Percentiles rank a stretch among this genome's conserved stretches.
Conservation (phyloP, 352 stramenopile species). For the Globisporangium okanoganense region DNA sequence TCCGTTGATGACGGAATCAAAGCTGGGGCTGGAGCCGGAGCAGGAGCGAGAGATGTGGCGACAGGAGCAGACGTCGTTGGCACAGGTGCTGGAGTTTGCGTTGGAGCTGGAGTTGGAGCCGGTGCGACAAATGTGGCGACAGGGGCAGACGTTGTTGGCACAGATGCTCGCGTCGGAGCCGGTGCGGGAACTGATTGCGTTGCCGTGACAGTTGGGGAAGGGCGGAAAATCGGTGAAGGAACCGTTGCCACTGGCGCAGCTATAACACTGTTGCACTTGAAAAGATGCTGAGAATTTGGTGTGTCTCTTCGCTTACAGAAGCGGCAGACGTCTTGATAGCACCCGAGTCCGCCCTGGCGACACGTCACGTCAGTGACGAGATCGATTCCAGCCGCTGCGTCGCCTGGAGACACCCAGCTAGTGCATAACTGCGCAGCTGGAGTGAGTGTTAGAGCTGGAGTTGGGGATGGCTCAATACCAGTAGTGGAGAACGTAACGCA, state of each 20-base stretch:
- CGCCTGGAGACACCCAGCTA: constrained; percentile 5
- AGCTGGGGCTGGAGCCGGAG: not conserved
- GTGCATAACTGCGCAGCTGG: constrained; percentile 2
- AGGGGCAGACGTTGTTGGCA: too few species aligned
- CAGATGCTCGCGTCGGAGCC: not conserved
- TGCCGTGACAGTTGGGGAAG: not conserved
- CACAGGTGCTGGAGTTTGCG: not conserved
- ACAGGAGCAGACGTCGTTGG: not conserved
- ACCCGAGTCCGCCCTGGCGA: constrained; percentile 14
- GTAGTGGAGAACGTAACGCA: constrained; percentile 4
- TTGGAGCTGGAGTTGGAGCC: not conserved
- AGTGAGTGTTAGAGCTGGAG: not conserved
- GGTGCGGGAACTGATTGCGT: not conserved
- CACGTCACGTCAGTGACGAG: constrained; percentile 13
- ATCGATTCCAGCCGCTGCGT: constrained; percentile 13
- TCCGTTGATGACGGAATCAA: too few species aligned
- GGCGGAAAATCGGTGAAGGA: not conserved
- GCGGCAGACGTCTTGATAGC: constrained; percentile 14
- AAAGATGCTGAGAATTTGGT: constrained; percentile 12
- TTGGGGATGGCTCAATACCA: not conserved
- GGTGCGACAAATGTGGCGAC: not conserved
- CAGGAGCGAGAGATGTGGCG: not conserved
- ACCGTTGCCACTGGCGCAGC: not conserved
- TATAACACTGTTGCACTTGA: constrained; percentile 3
- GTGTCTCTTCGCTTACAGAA: constrained; percentile 15